Conservation (phyloP, 495 filamentous ascomycete species). For the Xylaria castorea region DNA sequence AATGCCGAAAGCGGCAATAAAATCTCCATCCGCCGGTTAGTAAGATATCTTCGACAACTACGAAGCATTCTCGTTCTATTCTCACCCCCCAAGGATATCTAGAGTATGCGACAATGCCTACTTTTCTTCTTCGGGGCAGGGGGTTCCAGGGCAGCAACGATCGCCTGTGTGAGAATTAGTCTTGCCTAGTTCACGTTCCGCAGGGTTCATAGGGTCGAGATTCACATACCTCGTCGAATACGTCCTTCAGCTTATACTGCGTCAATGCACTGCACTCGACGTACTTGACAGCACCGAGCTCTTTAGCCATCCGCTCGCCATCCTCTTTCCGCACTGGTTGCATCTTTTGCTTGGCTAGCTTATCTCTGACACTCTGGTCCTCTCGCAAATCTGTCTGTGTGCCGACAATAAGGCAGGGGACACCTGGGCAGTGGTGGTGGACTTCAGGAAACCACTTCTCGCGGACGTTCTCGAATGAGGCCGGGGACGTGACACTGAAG, state of each 20-base stretch:
- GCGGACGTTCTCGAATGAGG: constrained; percentile 97
- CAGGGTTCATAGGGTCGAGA: constrained; percentile 16
- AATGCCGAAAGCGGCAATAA: constrained; percentile 21
- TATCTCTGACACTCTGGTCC: constrained; percentile 85
- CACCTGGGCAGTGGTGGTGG: constrained; percentile 96
- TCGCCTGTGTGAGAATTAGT: constrained; percentile 64
- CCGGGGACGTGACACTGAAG: constrained; percentile 98
- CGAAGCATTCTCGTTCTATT: constrained; percentile 18
- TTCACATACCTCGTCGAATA: constrained; percentile 91
- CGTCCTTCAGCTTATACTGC: constrained; percentile 98
- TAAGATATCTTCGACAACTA: constrained; percentile 9
- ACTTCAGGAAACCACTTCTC: constrained; percentile 99
- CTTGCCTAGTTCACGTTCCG: constrained; percentile 12
- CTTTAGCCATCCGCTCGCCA: constrained; percentile 95
- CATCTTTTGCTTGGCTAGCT: constrained; percentile 96
- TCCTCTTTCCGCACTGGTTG: constrained; percentile 87
- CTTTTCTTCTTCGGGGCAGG: constrained; percentile 72
- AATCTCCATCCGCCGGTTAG: constrained; percentile 4
- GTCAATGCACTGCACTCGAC: constrained; percentile 98
- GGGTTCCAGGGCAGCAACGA: constrained; percentile 89
- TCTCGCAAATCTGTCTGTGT: constrained; percentile 97
- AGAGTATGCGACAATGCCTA: constrained; percentile 58
- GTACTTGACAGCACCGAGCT: constrained; percentile 95
- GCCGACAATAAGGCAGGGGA: constrained; percentile 96
- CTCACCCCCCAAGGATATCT: constrained; percentile 26